Base-by-base conservation (phyloP, 2,329 filamentous ascomycete genomes). In the Arthrobotrys iridis region DNA sequence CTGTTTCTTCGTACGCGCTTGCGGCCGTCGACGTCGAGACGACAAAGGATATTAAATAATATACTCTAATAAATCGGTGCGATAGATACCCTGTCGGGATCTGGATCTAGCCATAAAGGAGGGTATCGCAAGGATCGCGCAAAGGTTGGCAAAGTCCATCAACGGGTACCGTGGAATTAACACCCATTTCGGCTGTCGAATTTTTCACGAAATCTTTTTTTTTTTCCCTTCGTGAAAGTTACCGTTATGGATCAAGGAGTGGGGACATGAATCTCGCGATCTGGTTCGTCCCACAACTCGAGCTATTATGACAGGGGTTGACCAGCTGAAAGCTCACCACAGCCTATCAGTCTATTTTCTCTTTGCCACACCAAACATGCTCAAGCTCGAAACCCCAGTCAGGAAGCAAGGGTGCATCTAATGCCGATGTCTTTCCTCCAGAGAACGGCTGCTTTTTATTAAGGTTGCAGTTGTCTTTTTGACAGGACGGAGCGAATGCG, bases 241-340 rank as follows among this genome's bases (percentile, higher is more conserved):
- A 74, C 62, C 55, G 70, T 74, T 67, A 67, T 55, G 55, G 70
- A 62, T 67, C 35, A 57, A 58, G 55, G 52, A 60, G 70, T 74
- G 70, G 70, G 70, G 70, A 74, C 62, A 55, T 62, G 70, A 74
- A 63, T 74, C 70, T 74, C 62, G 70, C 70, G 70, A 74, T 74
- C 70, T 74, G 70, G 70, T 74, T 74, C 70, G 70, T 74, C 70
- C 70, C 70, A 74, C 70, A 62, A 62, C 43, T 67, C 60, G 55
- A 74, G 70, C 70, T 74, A 50, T 62, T 52, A 55, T 74, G 50
- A 62, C 70, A 74, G 70, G 70, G 67, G 62, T 46, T 57, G 28
- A 67, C 41, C 70, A 74, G 70, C 70, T 74, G 70, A 74, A 74
- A 67, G 70, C 52, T 59, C 52, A 26, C 60, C 41, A 20, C 43